Conservation (phyloP, 2,329 filamentous ascomycete species). For the Akanthomyces dipterigenus region DNA sequence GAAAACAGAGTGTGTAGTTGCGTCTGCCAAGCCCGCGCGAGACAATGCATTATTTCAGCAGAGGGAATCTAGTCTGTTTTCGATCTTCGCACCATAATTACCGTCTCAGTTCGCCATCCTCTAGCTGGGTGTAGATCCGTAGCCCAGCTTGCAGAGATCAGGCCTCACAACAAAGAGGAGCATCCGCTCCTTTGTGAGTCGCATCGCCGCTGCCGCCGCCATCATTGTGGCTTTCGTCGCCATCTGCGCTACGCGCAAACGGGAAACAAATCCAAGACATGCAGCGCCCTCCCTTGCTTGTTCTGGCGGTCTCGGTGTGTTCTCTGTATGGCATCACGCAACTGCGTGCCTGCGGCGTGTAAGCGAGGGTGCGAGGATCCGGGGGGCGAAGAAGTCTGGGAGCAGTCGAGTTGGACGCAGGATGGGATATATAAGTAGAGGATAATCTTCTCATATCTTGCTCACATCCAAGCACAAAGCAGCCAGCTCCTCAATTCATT, state of each 20-base stretch:
- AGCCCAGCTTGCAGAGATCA: neutral
- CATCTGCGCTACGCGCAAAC: conserved; percentile 2
- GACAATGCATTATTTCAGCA: neutral
- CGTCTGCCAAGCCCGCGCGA: neutral
- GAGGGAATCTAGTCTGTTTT: neutral
- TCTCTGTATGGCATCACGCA: neutral
- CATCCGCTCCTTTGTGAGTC: neutral
- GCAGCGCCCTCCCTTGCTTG: neutral
- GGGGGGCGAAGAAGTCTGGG: neutral
- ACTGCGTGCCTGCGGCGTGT: neutral
- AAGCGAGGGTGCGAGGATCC: neutral
- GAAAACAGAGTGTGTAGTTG: neutral
- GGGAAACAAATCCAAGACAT: conserved; percentile 3
- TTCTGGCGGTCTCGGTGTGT: neutral
- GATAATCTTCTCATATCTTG: conserved; percentile 9
- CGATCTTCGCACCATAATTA: neutral
- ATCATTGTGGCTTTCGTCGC: conserved; percentile 8
- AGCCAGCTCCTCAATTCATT: neutral
- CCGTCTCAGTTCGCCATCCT: conserved; percentile 3
- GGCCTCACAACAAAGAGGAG: neutral
- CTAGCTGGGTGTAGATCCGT: neutral
- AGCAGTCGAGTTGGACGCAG: neutral
- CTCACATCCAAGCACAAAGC: neutral
- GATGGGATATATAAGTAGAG: neutral
- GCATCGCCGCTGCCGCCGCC: neutral